Conservation (phyloP, 2,329 filamentous ascomycete species). For the Penicillium sp. region DNA sequence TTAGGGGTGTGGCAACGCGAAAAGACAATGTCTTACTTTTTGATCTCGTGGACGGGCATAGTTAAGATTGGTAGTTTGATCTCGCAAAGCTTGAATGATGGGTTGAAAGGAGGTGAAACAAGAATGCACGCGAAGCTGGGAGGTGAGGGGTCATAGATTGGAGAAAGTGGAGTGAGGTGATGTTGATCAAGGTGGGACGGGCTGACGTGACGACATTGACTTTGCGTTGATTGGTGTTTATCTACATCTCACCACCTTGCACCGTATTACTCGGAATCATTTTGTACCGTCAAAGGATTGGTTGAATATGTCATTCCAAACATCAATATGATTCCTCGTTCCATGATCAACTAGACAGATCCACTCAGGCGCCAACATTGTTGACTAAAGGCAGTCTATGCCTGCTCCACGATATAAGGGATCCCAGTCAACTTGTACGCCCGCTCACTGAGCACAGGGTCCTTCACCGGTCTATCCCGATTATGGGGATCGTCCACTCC, state of each 20-base stretch:
- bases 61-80: neutral
- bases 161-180: neutral
- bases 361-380: too few species aligned
- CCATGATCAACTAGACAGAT: too few species aligned
- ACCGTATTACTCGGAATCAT: too few species aligned
- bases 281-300: too few species aligned
- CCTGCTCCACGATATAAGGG: constrained; percentile 39
- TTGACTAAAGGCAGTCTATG: neutral
- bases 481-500: constrained; percentile 28
- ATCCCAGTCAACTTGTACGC: constrained; percentile 51
- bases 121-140: neutral
- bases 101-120: neutral
- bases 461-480: constrained; percentile 40
- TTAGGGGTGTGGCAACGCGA: neutral
- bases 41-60: constrained; percentile 12
- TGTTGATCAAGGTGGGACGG: neutral
- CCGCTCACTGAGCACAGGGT: constrained; percentile 42
- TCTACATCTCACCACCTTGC: too few species aligned
- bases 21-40: neutral
- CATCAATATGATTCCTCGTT: too few species aligned
- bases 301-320: too few species aligned
- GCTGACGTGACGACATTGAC: too few species aligned
- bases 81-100: neutral
- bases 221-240: too few species aligned
- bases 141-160: neutral